These are phyloP conservation scores for Odontarrhena argentea DNA, from an alignment of 345 rosid species.

Conservation along the genomic window DNA sequence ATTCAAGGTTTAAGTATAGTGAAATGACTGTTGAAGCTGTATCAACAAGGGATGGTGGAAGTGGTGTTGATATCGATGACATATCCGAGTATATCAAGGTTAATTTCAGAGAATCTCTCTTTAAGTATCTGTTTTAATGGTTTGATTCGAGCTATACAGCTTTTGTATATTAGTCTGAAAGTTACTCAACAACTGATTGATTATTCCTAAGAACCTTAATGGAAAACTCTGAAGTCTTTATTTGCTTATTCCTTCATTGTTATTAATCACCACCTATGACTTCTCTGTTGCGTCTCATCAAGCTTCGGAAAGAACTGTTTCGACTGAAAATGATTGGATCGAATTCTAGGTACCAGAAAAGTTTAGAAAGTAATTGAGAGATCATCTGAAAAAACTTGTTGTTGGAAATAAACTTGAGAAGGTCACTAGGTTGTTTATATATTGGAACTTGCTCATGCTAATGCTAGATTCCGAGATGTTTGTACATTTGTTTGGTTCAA, in stretches of 20 bases:
- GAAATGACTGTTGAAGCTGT: constrained; percentile 60
- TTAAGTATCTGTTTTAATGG: not conserved
- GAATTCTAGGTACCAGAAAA: constrained; percentile 37
- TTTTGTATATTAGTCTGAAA: not conserved
- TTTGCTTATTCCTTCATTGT: constrained; percentile 24
- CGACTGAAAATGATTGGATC: too few relatives aligned
- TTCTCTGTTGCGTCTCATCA: not conserved
- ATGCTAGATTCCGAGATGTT: not conserved
- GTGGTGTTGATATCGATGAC: constrained; percentile 52
- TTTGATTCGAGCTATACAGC: not conserved
- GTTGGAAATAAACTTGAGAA: constrained; percentile 56
- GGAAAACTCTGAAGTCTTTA: not conserved
- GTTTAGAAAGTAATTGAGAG: constrained; percentile 54
- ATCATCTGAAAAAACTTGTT: constrained; percentile 58
- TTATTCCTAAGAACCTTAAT: too few relatives aligned
- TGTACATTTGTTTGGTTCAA: not conserved
- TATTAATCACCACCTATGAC: constrained; percentile 1
- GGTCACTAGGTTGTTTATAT: constrained; percentile 42
- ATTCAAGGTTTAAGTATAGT: constrained; percentile 41
- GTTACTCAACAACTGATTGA: not conserved
- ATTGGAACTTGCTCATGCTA: not conserved
- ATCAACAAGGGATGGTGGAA: constrained; percentile 49
- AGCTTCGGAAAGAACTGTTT: too few relatives aligned
- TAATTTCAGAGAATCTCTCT: not conserved
- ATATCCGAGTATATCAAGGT: constrained; percentile 60